phyloP scores from a whole-genome alignment of 2,329 filamentous ascomycete genomes.

The Beauveria rudraprayagi region DNA sequence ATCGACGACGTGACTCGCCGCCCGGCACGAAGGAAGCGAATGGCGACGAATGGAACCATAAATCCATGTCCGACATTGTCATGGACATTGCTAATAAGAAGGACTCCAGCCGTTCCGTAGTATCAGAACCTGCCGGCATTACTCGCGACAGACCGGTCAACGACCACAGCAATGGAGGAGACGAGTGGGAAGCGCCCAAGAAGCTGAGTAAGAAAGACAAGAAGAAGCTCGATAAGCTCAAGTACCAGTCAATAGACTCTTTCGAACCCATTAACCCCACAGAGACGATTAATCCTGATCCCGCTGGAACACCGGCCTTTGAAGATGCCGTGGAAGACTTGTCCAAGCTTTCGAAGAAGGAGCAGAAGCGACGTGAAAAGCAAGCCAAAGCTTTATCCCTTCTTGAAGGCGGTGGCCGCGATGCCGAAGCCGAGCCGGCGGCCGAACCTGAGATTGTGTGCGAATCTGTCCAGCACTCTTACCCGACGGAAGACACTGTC shows the following conservation, averaged over 20 bases:
- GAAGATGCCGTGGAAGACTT: conserved; percentile 20
- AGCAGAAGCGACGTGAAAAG: conserved; percentile 36
- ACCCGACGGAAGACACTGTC: conserved; percentile 7
- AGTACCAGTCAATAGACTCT: conserved; percentile 25
- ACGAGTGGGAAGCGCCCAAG: conserved; percentile 19
- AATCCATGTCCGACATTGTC: conserved; percentile 41
- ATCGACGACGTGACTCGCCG: conserved; percentile 55
- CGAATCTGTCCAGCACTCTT: not conserved
- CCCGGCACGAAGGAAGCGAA: conserved; percentile 47
- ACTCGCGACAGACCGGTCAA: conserved; percentile 33
- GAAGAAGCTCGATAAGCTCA: conserved; percentile 38
- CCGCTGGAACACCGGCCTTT: conserved; percentile 10
- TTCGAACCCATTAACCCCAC: conserved; percentile 10
- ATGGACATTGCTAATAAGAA: conserved; percentile 33
- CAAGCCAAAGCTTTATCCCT: conserved; percentile 21
- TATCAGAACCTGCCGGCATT: conserved; percentile 35
- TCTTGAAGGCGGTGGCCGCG: conserved; percentile 11
- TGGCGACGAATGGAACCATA: conserved; percentile 35
- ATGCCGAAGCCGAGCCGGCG: conserved; percentile 10
- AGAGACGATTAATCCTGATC: conserved; percentile 7
- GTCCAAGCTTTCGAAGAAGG: conserved; percentile 24
- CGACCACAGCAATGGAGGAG: conserved; percentile 15
- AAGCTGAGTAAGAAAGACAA: conserved; percentile 42
- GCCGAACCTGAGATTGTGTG: conserved; percentile 11
- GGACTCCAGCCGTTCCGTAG: conserved; percentile 14